Percentiles rank a stretch among this genome's conserved stretches.
Evolutionary conservation across 257 asterid species (phyloP).

Genomic region (Solanum neorickii): DNA sequence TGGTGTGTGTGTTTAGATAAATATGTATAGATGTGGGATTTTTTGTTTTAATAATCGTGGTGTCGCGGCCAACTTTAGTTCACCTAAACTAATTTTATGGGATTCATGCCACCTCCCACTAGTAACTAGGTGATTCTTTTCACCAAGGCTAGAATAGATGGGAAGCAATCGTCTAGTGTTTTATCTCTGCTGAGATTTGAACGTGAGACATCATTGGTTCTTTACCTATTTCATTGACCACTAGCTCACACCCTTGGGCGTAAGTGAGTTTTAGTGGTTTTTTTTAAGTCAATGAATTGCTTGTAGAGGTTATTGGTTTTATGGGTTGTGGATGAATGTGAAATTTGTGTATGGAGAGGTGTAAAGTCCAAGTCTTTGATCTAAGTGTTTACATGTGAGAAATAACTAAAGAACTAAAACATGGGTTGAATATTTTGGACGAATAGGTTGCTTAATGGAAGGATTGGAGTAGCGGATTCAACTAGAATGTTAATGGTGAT

Average conservation of each 20-base stretch:
- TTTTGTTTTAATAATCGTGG: background rate
- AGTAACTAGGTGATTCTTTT: rapidly evolving
- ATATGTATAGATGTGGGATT: background rate
- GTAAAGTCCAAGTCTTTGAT: background rate
- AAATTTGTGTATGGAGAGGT: background rate
- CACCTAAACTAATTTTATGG: background rate
- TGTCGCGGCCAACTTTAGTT: background rate
- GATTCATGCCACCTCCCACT: background rate
- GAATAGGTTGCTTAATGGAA: background rate
- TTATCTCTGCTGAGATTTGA: background rate
- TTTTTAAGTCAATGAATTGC: background rate
- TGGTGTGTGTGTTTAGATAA: background rate
- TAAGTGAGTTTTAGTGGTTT: background rate
- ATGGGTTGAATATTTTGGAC: background rate
- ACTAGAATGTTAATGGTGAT: background rate
- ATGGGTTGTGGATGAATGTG: background rate
- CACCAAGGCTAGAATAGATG: background rate
- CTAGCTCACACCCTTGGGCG: background rate
- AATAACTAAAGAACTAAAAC: background rate
- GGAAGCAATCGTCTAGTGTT: background rate
- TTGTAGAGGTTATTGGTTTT: background rate
- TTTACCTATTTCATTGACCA: rapidly evolving
- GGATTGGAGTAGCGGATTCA: background rate
- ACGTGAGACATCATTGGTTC: background rate
- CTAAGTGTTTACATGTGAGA: background rate